Evolutionary conservation across 306 rosid species (phyloP).

Genomic region (Glycine soja): DNA sequence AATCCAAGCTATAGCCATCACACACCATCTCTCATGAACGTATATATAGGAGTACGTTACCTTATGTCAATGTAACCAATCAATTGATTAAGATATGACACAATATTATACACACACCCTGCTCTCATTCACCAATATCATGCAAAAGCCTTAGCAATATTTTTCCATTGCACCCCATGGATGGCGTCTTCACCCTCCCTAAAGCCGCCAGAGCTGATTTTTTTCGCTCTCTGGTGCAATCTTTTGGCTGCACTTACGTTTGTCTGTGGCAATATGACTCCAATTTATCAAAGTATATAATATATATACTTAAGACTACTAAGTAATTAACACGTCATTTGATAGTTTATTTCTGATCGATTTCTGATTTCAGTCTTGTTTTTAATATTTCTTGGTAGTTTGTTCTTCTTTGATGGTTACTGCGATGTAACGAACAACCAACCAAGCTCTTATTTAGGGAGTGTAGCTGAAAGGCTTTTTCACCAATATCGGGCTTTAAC

Average conservation of each 20-base stretch:
- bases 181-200: constrained; percentile 59
- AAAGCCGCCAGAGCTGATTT: constrained; percentile 52
- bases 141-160: neutral
- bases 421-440: constrained; percentile 44
- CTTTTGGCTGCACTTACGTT: constrained; percentile 70
- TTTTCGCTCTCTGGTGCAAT: constrained; percentile 53
- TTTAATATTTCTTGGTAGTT: constrained; percentile 43
- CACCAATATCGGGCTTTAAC: constrained; percentile 50
- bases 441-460: too few species aligned
- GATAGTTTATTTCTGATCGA: too few species aligned
- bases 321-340: neutral
- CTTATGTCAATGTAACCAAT: too few species aligned
- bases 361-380: too few species aligned
- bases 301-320: neutral
- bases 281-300: constrained; percentile 56
- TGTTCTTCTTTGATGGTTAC: constrained; percentile 71
- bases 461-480: constrained; percentile 52
- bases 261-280: constrained; percentile 68
- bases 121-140: too few species aligned
- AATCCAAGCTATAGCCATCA: too few species aligned
- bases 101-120: too few species aligned
- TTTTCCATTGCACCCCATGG: constrained; percentile 50
- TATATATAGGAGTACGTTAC: too few species aligned
- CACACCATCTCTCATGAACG: too few species aligned
- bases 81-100: too few species aligned